These are phyloP conservation scores for Urostyla sp. DNA, from an alignment of 73 alveolate genomes.

Conservation along the genomic window DNA sequence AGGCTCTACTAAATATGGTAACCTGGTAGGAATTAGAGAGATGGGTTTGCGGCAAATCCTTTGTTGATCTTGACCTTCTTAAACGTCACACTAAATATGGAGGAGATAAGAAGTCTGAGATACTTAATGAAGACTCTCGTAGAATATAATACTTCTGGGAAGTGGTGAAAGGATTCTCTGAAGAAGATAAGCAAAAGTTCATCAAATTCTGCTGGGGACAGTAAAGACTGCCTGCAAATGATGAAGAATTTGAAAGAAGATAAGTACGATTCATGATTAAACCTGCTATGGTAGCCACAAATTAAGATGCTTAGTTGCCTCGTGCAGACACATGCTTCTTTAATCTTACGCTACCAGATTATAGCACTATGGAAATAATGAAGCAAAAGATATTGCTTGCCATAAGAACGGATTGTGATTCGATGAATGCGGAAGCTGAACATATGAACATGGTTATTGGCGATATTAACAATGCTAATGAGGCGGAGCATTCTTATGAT, in stretches of 20 bases:
- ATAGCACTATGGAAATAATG: slow-evolving; percentile 87
- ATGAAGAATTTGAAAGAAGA: slow-evolving; percentile 96
- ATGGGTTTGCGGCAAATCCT: slow-evolving; percentile 95
- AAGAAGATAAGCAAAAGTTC: slow-evolving; percentile 93
- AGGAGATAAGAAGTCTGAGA: slow-evolving; percentile 76
- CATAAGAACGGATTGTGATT: slow-evolving; percentile 89
- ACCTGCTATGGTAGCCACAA: slow-evolving; percentile 80
- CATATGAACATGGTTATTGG: slow-evolving; percentile 49
- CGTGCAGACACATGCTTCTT: slow-evolving; percentile 99
- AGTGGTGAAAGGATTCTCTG: slow-evolving; percentile 85
- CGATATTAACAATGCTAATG: not conserved
- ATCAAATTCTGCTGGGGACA: slow-evolving; percentile 99
- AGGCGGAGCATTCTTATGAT: slow-evolving; percentile 48
- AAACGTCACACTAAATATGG: slow-evolving; percentile 95
- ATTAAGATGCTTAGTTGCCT: slow-evolving; percentile 95
- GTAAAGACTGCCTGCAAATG: slow-evolving; percentile 98
- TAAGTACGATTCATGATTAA: slow-evolving; percentile 95
- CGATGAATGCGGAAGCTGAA: slow-evolving; percentile 95
- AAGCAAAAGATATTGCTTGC: slow-evolving; percentile 88
- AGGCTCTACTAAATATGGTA: slow-evolving; percentile 88
- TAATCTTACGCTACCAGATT: slow-evolving; percentile 96
- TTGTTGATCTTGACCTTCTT: slow-evolving; percentile 92
- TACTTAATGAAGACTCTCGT: slow-evolving; percentile 72
- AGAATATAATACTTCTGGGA: slow-evolving; percentile 97
- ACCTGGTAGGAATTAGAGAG: slow-evolving; percentile 89